Base-by-base conservation (phyloP, 371 early-diverging fungal species). In the Gilbertella persicaria region DNA sequence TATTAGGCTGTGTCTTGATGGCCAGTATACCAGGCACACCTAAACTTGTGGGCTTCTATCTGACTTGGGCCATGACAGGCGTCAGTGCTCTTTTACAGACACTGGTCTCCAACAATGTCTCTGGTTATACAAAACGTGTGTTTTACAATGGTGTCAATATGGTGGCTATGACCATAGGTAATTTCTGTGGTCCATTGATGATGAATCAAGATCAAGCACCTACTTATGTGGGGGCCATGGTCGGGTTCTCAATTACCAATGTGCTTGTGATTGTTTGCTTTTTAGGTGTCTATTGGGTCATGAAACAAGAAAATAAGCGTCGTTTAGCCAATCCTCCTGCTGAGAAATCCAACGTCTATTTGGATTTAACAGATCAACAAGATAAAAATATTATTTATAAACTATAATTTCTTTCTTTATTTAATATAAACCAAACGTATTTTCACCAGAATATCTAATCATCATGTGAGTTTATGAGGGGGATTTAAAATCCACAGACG, bases 391-490 rank as follows among this genome's bases (percentile, higher is more conserved):
- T 66, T 39, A 53, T 73, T 17, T 76, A 76, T 45, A 63, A 63
- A 14, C 60, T 75, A 7, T 75, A 63, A 54, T 28, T 20, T 6
- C 0, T 10, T 20, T 28, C 9, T 28, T 66, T 38, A 53, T 72
- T 17, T 76, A 76, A 41, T 60, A 63, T 13, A n/a, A 38, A 14
- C 92, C 92, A 73, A 92, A 91, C 5, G 91, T 91, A 61, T 91
- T 92, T 77, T 92, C 92, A 50, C 92, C 92, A 45, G 92, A 87
- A 64, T 92, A 89, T 29, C 79, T 80, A 40, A 19, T 5, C 14
- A 21, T 30, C 19, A 46, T 45, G 39, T 16, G 47, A 29, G 36
- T 39, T 5, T 30, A 36, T 17, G 7, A 16, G 26, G 12, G 21
- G 13, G n/a, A 29, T 21, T 30, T 10, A 44, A 29, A 19, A 28